Evolutionary conservation across 2,329 filamentous ascomycete species (phyloP), one percentile per base, ranked within the genome.

Genomic region (Cyclaneusma minus): DNA sequence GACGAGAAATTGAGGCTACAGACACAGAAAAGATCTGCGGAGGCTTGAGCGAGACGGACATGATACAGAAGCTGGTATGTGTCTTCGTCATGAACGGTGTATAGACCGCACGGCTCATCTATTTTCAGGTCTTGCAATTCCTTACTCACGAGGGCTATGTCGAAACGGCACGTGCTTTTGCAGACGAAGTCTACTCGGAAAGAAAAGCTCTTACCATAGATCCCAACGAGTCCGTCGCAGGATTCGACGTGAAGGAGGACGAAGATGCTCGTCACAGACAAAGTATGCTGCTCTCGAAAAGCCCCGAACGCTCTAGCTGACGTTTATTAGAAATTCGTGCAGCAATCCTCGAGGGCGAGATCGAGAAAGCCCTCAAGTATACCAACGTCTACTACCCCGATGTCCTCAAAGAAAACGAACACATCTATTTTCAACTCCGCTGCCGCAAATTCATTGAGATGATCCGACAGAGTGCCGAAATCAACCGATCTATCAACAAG

Each of bases 391-490:
- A 74, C 43, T 98, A 94, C 41, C 79, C 82, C 4, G 63, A 66
- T 13, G 83, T 95, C 2, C 63, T 98, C 11, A 62, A 69, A 24
- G 68, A 81, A 13, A 83, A 93, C 43, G 71, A 81, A 29, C 71
- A 83, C 28, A 83, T 94, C 10, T 74, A 85, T 46, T 95, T 98
- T 53, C 78, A 75, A 31, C 59, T 98, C 25, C 71, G 77, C 38
- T 94, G 85, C 46, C 73, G 84, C 33, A 91, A 89, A 47, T 94
- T 95, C 48, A 76, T 95, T 33, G 89, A 98, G 50, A 87, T 98
- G 76, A 83, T 92, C 41, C 68, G 79, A 21, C 68, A 65, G 31
- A 74, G 73, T 18, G 72, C 75, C 3, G 77, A 85, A 38, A 51
- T 78, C 11, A 63, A 62, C n/a, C 37, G 39, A 11, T 31, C 34